Evolutionary conservation across 2,329 filamentous ascomycete genomes (phyloP), one percentile per base, ranked within the genome.

Genomic region (Leptographium wingfieldii): DNA sequence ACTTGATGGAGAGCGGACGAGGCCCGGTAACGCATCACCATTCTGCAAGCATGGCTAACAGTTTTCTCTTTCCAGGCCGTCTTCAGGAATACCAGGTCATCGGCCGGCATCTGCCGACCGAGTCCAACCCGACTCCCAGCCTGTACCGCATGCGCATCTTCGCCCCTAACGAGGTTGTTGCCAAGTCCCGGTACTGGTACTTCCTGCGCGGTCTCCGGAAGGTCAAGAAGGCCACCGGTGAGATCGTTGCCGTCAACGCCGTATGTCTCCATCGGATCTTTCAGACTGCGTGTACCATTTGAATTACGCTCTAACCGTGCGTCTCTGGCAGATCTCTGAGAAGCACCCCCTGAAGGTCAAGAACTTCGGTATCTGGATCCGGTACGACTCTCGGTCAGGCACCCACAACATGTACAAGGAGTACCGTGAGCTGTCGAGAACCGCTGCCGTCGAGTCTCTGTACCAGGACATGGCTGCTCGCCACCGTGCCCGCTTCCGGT

Each of bases 371-470:
- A 87, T 99, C 86, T 99, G 95, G 95, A 87, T 99, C 81, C 92
- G 95, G 76, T 99, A 99, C 83, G 92, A 99, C 82, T 99, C 95
- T 66, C 92, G 94, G 79, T 97, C 94, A 72, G 94, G 94, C 72
- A 99, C 94, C 73, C 94, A 99, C 91, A 99, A 99, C 88, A 99
- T 99, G 94, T 99, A 99, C 90, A 97, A 97, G 87, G 94, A 99
- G 87, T 97, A 96, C 88, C 90, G 94, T 76, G 94, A 97, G 85
- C 89, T 97, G 85, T 92, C 89, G 76, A 85, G 94, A 79, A 89
- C 87, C 73, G 92, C 94, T 69, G 94, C 94, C 68, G 92, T 97
- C 73, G 89, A 97, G 80, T 80, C 92, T 69, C 86, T 99, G 75
- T 99, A 99, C 88, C 89, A 94, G 80, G 94, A 99, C 83, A 97